A percentile compares a stretch with the other conserved stretches of the same genome.
phyloP scores from a whole-genome alignment of 352 stramenopile genomes.

The Lagenidium sp. region DNA sequence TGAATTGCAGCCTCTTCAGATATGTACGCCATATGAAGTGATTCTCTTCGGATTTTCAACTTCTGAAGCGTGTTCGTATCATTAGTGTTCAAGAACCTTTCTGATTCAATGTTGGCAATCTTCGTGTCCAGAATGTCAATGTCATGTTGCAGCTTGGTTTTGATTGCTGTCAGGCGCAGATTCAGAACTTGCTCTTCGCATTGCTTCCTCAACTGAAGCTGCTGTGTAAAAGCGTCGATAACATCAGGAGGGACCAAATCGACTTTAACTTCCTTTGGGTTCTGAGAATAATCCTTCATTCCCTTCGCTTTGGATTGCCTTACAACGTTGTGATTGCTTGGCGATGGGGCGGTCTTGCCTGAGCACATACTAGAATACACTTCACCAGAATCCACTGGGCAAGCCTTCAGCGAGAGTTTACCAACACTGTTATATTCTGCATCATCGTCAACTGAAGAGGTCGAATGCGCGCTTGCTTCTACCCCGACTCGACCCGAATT shows the following conservation, averaged over 20 bases:
- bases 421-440: no score
- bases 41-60: constrained; percentile 19
- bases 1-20: constrained; percentile 45
- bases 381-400: no score
- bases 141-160: constrained; percentile 27
- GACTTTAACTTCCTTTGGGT: no score
- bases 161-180: constrained; percentile 30
- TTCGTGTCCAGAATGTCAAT: constrained; percentile 7
- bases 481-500: no score
- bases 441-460: no score
- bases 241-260: no score
- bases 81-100: background rate
- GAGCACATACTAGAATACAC: no score
- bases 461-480: no score
- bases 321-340: no score
- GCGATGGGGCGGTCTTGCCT: no score
- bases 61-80: constrained; percentile 3
- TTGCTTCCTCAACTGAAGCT: constrained; percentile 37
- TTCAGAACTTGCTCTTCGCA: constrained; percentile 42
- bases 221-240: constrained; percentile 19
- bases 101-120: background rate
- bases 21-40: constrained; percentile 29
- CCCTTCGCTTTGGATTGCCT: constrained; percentile 38
- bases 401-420: no score
- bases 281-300: no score